These are phyloP conservation scores for Arabidopsis thaliana DNA, from an alignment of 345 rosid species.

Conservation along the genomic window DNA sequence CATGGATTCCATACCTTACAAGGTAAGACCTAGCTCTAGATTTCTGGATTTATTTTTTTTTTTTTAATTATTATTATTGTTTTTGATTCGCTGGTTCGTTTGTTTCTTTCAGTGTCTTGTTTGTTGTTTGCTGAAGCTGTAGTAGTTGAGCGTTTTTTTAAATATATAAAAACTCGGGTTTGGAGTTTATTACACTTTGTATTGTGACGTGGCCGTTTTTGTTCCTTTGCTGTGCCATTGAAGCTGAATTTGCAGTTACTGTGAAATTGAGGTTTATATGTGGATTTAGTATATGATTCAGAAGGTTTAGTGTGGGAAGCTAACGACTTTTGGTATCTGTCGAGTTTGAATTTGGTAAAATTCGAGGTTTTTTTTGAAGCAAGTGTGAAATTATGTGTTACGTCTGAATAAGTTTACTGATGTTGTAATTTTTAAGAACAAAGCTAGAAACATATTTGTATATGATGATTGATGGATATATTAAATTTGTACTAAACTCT, in stretches of 20 bases:
- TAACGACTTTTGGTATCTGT: background rate
- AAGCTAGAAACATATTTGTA: background rate
- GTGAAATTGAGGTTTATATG: background rate
- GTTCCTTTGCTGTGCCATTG: constrained; percentile 13
- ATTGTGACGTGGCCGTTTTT: constrained; percentile 27
- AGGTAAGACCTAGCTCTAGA: constrained; percentile 51
- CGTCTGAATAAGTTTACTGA: constrained; percentile 3
- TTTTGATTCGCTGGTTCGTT: constrained; percentile 12
- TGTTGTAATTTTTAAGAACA: constrained; percentile 1
- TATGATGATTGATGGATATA: background rate
- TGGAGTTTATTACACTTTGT: constrained; percentile 8
- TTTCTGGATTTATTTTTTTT: background rate
- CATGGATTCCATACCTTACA: constrained; percentile 83
- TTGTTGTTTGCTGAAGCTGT: background rate
- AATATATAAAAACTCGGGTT: background rate
- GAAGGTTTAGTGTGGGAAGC: background rate
- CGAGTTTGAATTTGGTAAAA: background rate
- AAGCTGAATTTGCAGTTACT: constrained; percentile 15
- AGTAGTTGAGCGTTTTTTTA: background rate
- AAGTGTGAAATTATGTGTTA: constrained; percentile 3
- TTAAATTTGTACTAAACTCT: background rate
- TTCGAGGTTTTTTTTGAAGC: background rate
- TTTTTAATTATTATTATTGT: background rate
- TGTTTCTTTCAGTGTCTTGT: background rate
- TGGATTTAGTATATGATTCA: constrained; percentile 1